Percentiles rank a stretch among this genome's conserved stretches.
Evolutionary conservation across 1,284 basidiomycete species (phyloP).

Genomic region (Cerioporus squamosus): DNA sequence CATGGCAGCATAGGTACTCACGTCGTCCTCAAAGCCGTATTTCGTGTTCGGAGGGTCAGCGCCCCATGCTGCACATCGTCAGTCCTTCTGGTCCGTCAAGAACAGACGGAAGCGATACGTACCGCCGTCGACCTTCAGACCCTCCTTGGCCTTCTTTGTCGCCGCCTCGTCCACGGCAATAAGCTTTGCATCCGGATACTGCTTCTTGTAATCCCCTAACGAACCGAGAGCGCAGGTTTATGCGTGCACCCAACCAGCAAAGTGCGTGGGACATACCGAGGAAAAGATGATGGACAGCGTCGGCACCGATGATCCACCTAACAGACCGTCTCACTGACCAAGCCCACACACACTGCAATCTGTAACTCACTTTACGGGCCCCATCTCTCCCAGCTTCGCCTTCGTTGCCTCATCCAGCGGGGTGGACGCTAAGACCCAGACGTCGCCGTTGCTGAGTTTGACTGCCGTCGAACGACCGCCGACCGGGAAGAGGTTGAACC

Average conservation of each 20-base stretch:
- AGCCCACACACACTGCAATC: no score
- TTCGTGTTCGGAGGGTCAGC: constrained; percentile 61
- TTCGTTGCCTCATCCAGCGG: constrained; percentile 78
- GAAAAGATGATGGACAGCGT: constrained; percentile 69
- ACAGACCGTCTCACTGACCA: neutral
- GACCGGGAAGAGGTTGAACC: constrained; percentile 71
- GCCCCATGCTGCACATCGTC: constrained; percentile 57
- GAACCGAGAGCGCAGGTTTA: neutral
- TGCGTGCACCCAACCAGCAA: no score
- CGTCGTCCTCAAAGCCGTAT: constrained; percentile 87
- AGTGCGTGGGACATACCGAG: constrained; percentile 45
- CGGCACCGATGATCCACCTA: constrained; percentile 71
- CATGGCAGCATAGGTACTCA: constrained; percentile 36
- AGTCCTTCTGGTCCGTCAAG: neutral
- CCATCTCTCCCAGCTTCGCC: constrained; percentile 71
- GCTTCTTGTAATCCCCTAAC: constrained; percentile 70
- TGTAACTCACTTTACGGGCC: constrained; percentile 66
- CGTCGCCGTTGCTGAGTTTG: constrained; percentile 68
- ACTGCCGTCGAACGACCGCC: constrained; percentile 88
- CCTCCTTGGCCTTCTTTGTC: constrained; percentile 43
- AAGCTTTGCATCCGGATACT: constrained; percentile 80
- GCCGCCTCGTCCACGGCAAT: constrained; percentile 66
- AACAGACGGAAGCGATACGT: neutral
- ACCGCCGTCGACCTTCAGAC: constrained; percentile 65
- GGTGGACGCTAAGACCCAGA: constrained; percentile 89